Base-by-base conservation (phyloP, 2,329 filamentous ascomycete species). In the Alternaria novae-zelandiae region DNA sequence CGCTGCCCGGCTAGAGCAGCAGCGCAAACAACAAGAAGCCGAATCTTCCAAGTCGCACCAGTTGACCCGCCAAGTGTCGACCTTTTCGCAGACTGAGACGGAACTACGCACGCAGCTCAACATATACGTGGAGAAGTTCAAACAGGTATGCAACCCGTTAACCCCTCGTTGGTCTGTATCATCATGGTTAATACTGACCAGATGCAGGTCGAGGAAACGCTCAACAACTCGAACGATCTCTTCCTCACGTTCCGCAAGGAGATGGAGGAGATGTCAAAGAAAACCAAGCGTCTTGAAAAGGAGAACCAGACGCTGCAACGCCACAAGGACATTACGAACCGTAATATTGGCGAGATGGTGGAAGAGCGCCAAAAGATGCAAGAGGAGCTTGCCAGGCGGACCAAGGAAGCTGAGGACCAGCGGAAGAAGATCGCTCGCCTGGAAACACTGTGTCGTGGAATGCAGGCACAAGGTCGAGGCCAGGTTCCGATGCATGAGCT, bases 211-310 rank as follows among this genome's bases (percentile, higher is more conserved):
- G 95, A 98, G 87, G 96, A 98, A 82, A 98, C 95, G 41, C 87
- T 98, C 55, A 98, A 97, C 82, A 98, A 97, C 79, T 97, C 93
- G 81, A 98, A 98, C 83, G 96, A 98, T 79, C 85, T 98, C 57
- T 98, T 98, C 81, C 85, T 97, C 70, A 97, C 96, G 1, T 98
- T 98, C 82, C 89, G 95, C 58, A 97, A 97, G 83, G 96, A 98
- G 82, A 98, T 98, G 94, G 96, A 98, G 82, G 96, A 98, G 77
- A 98, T 98, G 94, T 97, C 94, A 1, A 97, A 97, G 84, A 98
- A 98, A 84, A 97, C 95, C 6, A 97, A 97, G 82, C 90, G 94
- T 25, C 85, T 99, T 57, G 96, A 99, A 80, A 97, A 97, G 82
- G 96, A 99, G 77, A 98, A 99, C 74, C 91, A 96, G 72, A 91